Base-by-base conservation (phyloP, 179 eudicot species). In the Beta macrorhiza region DNA sequence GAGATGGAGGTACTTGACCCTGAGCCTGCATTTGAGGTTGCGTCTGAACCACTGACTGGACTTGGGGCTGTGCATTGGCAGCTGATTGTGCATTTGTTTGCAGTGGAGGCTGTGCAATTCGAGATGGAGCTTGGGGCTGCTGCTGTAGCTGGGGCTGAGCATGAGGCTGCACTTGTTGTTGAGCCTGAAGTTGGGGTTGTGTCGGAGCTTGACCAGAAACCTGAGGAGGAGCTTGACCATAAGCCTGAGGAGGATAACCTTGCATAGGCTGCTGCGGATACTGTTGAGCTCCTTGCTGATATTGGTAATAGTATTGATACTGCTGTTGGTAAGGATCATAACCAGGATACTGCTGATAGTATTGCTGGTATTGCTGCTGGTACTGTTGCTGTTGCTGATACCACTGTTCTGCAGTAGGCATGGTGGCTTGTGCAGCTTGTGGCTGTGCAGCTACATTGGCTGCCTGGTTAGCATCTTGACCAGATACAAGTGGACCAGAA, bases 291-390 rank as follows among this genome's bases (percentile, higher is more conserved):
- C 87, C 87, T 79, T 90, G 97, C 72, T 90, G 97, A 79, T 89
- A 84, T 1, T 90, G 90, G 61, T 92, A 92, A 74, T 90, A 92
- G 67, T 91, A 90, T 77, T 92, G 99, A 81, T 90, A 90, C 22
- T 89, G 72, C 81, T 92, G 98, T 81, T 96, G 99, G 82, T 94
- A 94, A 19, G 97, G 97, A 62, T 93, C 97, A 78, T 91, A 93
- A 59, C 93, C 98, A 52, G 93, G 89, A 83, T 94, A 96, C 80
- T 94, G 99, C 83, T 96, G 99, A 84, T 96, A 90, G 81, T 90
- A 92, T 51, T 93, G 98, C 82, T 93, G 98, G 69, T 89, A 90
- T 55, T 87, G 87, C 76, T 87, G 89, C 83, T 93, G 97, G 64
- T 90, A 91, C 65, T 88, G 89, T 55, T 84, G 90, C n/a, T 93